Conservation (phyloP, 192 early-diverging fungal genomes). For the Oehlia diaphana region DNA sequence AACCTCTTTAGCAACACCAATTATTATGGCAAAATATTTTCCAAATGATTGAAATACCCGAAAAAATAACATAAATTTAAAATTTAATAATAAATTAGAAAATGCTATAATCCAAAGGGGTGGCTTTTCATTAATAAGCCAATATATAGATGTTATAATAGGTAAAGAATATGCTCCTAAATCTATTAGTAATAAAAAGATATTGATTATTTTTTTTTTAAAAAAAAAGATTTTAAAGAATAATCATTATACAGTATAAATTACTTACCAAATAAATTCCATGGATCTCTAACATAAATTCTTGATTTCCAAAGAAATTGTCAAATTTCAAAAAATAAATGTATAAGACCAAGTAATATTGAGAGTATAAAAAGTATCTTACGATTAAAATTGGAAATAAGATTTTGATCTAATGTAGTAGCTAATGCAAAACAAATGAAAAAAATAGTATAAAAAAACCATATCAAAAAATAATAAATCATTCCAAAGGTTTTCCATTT, state of each 20-base stretch:
- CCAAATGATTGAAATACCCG: background rate
- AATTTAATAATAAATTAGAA: background rate
- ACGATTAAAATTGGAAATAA: background rate
- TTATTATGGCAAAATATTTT: background rate
- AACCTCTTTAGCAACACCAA: background rate
- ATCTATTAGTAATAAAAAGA: background rate
- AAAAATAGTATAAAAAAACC: background rate
- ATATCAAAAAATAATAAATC: background rate
- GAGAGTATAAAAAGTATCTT: background rate
- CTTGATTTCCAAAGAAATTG: background rate
- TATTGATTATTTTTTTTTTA: too few relatives aligned
- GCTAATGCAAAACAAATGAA: background rate
- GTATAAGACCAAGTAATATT: background rate
- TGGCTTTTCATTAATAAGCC: too few relatives aligned
- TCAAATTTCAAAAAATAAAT: background rate
- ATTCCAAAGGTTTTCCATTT: background rate
- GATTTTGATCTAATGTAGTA: background rate
- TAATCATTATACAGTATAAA: background rate
- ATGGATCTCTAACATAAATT: background rate
- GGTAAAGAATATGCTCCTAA: background rate
- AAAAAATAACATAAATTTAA: background rate
- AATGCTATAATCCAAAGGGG: background rate
- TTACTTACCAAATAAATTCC: slow-evolving; percentile 1
- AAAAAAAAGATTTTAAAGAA: too few relatives aligned
- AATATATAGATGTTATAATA: too few relatives aligned